Evolutionary conservation across 306 rosid species (phyloP).

Genomic region (Dalbergia oliveri): DNA sequence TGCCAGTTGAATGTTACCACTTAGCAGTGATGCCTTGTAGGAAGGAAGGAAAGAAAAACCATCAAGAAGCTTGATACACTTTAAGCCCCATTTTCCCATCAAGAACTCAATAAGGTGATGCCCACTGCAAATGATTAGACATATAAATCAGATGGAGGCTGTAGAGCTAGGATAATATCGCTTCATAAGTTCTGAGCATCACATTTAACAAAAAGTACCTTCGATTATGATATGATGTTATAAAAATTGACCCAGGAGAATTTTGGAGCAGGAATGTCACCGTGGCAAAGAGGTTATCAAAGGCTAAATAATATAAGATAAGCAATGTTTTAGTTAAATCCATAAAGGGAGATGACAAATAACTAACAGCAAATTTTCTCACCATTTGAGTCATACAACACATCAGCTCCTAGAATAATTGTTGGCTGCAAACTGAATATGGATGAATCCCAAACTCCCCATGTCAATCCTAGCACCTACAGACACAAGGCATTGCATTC

Average conservation of each 20-base stretch:
- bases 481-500: conserved; percentile 34
- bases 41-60: conserved; percentile 83
- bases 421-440: conserved; percentile 71
- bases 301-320: conserved; percentile 61
- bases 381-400: conserved; percentile 82
- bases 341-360: conserved; percentile 22
- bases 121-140: conserved; percentile 62
- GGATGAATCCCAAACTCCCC: conserved; percentile 93
- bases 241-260: conserved; percentile 75
- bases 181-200: conserved; percentile 35
- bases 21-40: conserved; percentile 69
- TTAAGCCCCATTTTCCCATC: conserved; percentile 85
- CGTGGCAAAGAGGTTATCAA: conserved; percentile 86
- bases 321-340: conserved; percentile 48
- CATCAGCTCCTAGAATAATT: conserved; percentile 88
- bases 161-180: conserved; percentile 9
- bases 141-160: conserved; percentile 14
- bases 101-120: conserved; percentile 83
- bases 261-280: conserved; percentile 76
- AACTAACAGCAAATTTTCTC: conserved; percentile 37
- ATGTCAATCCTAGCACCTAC: conserved; percentile 81
- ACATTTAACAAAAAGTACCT: conserved; percentile 58
- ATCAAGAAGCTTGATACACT: conserved; percentile 87
- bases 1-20: conserved; percentile 88
- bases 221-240: conserved; percentile 84